Conservation (phyloP, 139 green algal species). For the Haematococcus lacustris region DNA sequence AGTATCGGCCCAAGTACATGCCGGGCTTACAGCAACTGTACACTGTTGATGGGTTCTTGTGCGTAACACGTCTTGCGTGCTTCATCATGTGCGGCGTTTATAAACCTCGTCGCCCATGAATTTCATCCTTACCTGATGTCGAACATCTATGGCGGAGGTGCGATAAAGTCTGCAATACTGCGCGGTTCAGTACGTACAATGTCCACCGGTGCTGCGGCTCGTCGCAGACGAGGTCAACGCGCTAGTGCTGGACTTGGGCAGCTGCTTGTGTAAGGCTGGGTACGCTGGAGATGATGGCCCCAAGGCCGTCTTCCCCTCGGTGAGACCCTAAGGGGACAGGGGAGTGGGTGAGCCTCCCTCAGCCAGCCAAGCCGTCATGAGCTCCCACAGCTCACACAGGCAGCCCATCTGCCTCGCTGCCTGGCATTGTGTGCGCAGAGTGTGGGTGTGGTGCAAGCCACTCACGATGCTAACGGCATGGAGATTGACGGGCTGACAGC, state of each 20-base stretch:
- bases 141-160: slow-evolving; percentile 39
- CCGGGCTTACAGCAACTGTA: too few relatives aligned
- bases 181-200: neutral
- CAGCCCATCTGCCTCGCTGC: neutral
- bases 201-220: neutral
- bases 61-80: too few relatives aligned
- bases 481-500: slow-evolving; percentile 17
- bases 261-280: slow-evolving; percentile 70
- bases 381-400: neutral
- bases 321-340: neutral
- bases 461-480: slow-evolving; percentile 24
- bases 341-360: neutral
- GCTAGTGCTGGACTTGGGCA: slow-evolving; percentile 87
- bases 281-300: slow-evolving; percentile 95
- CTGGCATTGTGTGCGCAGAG: neutral
- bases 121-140: too few relatives aligned
- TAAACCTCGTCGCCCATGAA: too few relatives aligned
- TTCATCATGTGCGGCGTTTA: too few relatives aligned
- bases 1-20: too few relatives aligned
- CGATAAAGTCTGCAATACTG: neutral
- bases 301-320: slow-evolving; percentile 87
- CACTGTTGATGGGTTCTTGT: too few relatives aligned
- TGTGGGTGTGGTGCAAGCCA: slow-evolving; percentile 18
- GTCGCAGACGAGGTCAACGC: slow-evolving; percentile 89
- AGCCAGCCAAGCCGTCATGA: neutral